Conservation (phyloP, 257 asterid genomes). For the Nicotiana noctiflora region DNA sequence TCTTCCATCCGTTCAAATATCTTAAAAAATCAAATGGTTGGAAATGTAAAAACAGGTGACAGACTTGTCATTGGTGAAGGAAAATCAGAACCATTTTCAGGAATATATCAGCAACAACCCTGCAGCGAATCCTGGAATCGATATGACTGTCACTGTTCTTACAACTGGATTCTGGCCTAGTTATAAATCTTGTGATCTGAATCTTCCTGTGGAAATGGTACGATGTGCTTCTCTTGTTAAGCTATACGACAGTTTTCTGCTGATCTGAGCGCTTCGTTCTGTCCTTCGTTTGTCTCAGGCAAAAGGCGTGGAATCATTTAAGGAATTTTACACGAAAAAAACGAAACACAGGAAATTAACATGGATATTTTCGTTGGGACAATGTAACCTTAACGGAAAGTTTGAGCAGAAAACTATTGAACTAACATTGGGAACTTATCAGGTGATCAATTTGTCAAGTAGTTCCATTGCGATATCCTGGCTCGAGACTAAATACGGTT, state of each 20-base stretch:
- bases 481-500: not conserved
- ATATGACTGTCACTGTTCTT: conserved; percentile 37
- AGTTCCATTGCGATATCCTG: not conserved
- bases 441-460: conserved; percentile 21
- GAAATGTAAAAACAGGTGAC: conserved; percentile 32
- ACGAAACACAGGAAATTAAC: conserved; percentile 41
- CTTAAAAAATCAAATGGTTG: not conserved
- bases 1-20: not conserved
- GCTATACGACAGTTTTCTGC: not conserved
- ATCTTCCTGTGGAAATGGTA: conserved; percentile 57
- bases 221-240: not conserved
- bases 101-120: conserved; percentile 27
- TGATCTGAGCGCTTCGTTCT: not conserved
- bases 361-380: conserved; percentile 52
- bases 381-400: conserved; percentile 36
- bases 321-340: conserved; percentile 34
- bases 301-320: conserved; percentile 45
- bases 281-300: conserved; percentile 27
- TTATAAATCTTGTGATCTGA: conserved; percentile 44
- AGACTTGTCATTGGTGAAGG: conserved; percentile 42
- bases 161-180: conserved; percentile 64
- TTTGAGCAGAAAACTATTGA: conserved; percentile 41
- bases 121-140: conserved; percentile 35
- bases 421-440: conserved; percentile 41
- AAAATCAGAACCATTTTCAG: conserved; percentile 30